Evolutionary conservation across 2,329 filamentous ascomycete species (phyloP).

Genomic region (Didymella arachidicola): DNA sequence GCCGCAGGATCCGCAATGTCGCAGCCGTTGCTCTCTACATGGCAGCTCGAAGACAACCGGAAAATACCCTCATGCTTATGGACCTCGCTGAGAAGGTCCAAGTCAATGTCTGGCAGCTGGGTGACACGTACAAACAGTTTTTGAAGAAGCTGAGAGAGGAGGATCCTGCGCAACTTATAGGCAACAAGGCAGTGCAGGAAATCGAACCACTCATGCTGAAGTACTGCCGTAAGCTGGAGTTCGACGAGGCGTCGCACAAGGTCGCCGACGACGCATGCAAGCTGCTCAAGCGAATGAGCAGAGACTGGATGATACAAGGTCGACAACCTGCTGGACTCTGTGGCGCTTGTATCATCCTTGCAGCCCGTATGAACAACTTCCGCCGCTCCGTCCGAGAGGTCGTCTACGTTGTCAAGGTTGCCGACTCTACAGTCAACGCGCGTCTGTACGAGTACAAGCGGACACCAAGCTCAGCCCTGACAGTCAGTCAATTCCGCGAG

Average conservation of each 20-base stretch:
- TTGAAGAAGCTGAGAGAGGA: conserved; percentile 72
- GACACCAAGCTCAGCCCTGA: conserved; percentile 83
- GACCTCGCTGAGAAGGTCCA: conserved; percentile 86
- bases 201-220: conserved; percentile 90
- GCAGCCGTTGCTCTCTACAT: conserved; percentile 92
- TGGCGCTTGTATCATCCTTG: conserved; percentile 91
- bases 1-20: conserved; percentile 83
- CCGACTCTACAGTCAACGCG: conserved; percentile 89
- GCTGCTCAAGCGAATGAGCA: conserved; percentile 89
- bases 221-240: conserved; percentile 91
- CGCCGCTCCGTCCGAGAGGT: conserved; percentile 90
- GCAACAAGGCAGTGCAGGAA: conserved; percentile 68
- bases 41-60: conserved; percentile 79
- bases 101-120: conserved; percentile 92
- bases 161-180: conserved; percentile 53
- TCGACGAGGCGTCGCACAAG: conserved; percentile 79
- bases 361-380: conserved; percentile 98
- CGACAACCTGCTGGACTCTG: conserved; percentile 92
- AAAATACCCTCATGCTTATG: conserved; percentile 90
- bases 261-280: conserved; percentile 88
- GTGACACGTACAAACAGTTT: conserved; percentile 86
- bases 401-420: conserved; percentile 98
- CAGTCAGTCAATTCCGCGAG: conserved; percentile 83
- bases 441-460: conserved; percentile 90
- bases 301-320: conserved; percentile 97